Evolutionary conservation across 306 rosid species (phyloP).

Genomic region (Hippophae tibetana): DNA sequence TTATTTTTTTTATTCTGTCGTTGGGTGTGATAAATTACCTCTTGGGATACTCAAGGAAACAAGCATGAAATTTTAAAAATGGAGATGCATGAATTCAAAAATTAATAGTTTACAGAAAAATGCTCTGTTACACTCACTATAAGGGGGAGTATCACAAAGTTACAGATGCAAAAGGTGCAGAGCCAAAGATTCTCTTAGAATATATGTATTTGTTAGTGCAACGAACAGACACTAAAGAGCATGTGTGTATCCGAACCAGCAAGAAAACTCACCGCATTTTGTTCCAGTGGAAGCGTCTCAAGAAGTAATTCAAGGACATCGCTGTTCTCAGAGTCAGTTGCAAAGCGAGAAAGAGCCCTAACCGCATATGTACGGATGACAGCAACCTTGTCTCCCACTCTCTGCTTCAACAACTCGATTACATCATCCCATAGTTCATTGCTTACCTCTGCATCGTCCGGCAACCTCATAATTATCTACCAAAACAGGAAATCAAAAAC

Average conservation of each 20-base stretch:
- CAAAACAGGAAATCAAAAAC: constrained; percentile 16
- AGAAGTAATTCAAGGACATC: constrained; percentile 74
- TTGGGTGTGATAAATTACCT: too few relatives aligned
- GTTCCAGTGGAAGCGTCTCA: constrained; percentile 62
- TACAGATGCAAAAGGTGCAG: too few relatives aligned
- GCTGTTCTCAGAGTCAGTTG: constrained; percentile 59
- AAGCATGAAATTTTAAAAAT: too few relatives aligned
- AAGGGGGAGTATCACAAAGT: too few relatives aligned
- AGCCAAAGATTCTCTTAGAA: too few relatives aligned
- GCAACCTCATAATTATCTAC: constrained; percentile 79
- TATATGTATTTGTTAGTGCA: too few relatives aligned
- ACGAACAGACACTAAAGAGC: background rate
- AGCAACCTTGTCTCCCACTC: constrained; percentile 67
- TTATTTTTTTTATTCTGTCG: too few relatives aligned
- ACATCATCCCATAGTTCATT: constrained; percentile 83
- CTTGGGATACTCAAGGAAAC: too few relatives aligned
- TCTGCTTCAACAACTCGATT: constrained; percentile 68
- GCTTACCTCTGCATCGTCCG: constrained; percentile 91
- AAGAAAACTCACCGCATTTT: constrained; percentile 54
- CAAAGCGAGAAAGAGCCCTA: constrained; percentile 94
- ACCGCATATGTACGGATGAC: constrained; percentile 67
- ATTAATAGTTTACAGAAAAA: too few relatives aligned
- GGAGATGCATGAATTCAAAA: too few relatives aligned
- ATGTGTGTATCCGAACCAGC: constrained; percentile 10
- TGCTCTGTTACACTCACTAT: too few relatives aligned